Conservation (phyloP, 2,329 filamentous ascomycete species). For the Coniosporium tulheliwenetii region DNA sequence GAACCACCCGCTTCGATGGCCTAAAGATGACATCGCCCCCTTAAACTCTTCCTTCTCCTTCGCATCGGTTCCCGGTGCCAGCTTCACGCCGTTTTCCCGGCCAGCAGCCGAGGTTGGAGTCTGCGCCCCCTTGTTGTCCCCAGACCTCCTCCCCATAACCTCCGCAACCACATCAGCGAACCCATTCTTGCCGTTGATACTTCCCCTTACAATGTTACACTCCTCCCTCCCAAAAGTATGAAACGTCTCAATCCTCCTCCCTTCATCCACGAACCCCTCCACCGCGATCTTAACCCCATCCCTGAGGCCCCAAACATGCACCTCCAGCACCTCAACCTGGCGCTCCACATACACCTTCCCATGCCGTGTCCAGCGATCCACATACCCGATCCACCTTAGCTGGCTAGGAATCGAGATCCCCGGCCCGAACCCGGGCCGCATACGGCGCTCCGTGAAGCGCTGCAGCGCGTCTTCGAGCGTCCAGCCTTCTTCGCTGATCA, state of each 20-base stretch:
- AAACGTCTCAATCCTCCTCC: slow-evolving; percentile 68
- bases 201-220: slow-evolving; percentile 49
- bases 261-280: slow-evolving; percentile 77
- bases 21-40: slow-evolving; percentile 64
- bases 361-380: slow-evolving; percentile 67
- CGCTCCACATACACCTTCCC: slow-evolving; percentile 71
- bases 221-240: slow-evolving; percentile 67
- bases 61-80: not conserved
- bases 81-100: slow-evolving; percentile 4
- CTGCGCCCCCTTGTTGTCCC: slow-evolving; percentile 1
- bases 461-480: slow-evolving; percentile 45
- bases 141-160: slow-evolving; percentile 18
- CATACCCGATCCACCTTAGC: slow-evolving; percentile 72
- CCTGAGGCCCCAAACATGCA: slow-evolving; percentile 78
- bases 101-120: not conserved
- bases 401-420: slow-evolving; percentile 92
- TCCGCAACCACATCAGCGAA: slow-evolving; percentile 30
- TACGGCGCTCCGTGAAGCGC: slow-evolving; percentile 65
- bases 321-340: slow-evolving; percentile 68
- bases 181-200: slow-evolving; percentile 21
- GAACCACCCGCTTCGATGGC: slow-evolving; percentile 48
- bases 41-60: slow-evolving; percentile 11
- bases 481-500: slow-evolving; percentile 77
- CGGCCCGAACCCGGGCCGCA: slow-evolving; percentile 76
- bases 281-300: slow-evolving; percentile 79